These are phyloP conservation scores for Vitis rupestris DNA, from an alignment of 164 flowering plant genomes.

Conservation along the genomic window DNA sequence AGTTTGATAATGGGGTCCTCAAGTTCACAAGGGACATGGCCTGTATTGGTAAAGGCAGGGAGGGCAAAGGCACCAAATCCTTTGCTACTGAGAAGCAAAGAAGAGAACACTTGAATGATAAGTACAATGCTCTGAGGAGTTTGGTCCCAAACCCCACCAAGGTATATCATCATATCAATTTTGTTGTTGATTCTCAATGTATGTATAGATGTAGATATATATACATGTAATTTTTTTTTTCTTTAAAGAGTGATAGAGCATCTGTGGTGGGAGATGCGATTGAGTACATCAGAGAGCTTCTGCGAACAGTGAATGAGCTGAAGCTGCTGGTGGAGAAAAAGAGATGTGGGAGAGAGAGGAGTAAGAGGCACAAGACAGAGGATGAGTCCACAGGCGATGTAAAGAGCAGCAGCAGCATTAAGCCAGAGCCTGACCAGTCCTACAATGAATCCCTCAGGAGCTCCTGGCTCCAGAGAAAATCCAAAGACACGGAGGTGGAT, in stretches of 20 bases:
- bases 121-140: conserved; percentile 45
- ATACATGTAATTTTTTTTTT: background rate
- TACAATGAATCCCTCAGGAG: conserved; percentile 60
- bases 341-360: conserved; percentile 58
- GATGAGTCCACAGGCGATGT: conserved; percentile 34
- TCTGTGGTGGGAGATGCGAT: conserved; percentile 84
- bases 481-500: conserved; percentile 88
- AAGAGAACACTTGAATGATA: conserved; percentile 66
- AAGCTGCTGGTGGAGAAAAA: conserved; percentile 74
- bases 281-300: conserved; percentile 81
- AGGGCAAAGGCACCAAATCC: conserved; percentile 41
- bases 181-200: background rate
- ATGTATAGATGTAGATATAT: background rate
- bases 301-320: conserved; percentile 70
- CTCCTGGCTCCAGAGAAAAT: conserved; percentile 90
- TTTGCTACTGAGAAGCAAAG: conserved; percentile 77
- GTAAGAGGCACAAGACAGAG: conserved; percentile 56
- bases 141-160: conserved; percentile 81
- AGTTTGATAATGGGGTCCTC: conserved; percentile 50
- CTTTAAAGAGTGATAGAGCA: conserved; percentile 89
- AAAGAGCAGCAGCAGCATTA: conserved; percentile 39
- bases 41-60: conserved; percentile 28
- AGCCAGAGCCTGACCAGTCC: conserved; percentile 37
- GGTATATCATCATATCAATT: conserved; percentile 37
- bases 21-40: conserved; percentile 51